Base-by-base conservation (phyloP, 257 asterid species). In the Capsicum chinense region DNA sequence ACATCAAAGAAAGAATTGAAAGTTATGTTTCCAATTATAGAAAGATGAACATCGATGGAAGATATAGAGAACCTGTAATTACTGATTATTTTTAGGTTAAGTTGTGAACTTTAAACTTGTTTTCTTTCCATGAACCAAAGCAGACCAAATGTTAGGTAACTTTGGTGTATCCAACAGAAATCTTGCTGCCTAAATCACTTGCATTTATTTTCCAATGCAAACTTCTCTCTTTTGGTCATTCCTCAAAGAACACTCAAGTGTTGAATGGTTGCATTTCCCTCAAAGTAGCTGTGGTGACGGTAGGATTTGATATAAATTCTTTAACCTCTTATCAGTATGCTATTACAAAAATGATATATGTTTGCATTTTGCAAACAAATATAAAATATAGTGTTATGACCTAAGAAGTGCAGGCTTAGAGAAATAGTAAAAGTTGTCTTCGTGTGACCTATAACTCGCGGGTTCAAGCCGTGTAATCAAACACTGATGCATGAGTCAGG, bases 171-270 rank as follows among this genome's bases (percentile, higher is more conserved):
- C 79, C 71, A 66, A 33, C 47, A 12, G 44, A 33, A 66, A 66
- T 66, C 56, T 70, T 7, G 35, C 56, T 42, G 16, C 35, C 5
- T 17, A 42, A 70, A 19, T n/a, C 56, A 70, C 79, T 70, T 70
- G 56, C 16, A 5, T 70, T 17, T 42, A n/a, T 42, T 70, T 70
- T 42, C 79, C 79, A 70, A n/a, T 44, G 56, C 56, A 44, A 44
- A 70, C 79, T 70, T 70, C 79, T 70, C 16, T 70, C 35, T 17
- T 5, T 70, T 70, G 79, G 35, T 42, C 56, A 42, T 42, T 70
- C 17, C 79, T 70, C 79, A 70, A 5, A 56, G 79, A 42, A 33
- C 79, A 42, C 79, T 70, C 79, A 42, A 69, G 56, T 33, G 6
- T n/a, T 48, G 15, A 71, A 15, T 44, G 35, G 9, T 13, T 71